A percentile compares a stretch with the other conserved stretches of the same genome.
Conservation (phyloP, 305 asterid species). For the Fraxinus velutina region DNA sequence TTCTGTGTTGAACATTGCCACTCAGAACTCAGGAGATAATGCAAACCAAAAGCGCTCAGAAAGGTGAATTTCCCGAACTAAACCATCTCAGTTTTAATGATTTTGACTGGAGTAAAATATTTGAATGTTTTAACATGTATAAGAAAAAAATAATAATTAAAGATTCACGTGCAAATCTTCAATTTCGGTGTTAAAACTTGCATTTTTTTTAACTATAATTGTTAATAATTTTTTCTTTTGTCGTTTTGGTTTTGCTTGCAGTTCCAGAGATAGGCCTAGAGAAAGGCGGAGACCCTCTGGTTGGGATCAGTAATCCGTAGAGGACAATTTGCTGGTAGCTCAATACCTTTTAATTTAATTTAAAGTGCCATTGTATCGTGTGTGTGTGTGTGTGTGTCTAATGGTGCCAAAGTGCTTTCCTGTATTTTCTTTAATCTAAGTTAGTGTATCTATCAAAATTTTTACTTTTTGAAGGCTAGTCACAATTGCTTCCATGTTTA, state of each 20-base stretch:
- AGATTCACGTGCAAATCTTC: background rate
- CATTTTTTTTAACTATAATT: background rate
- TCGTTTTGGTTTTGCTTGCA: conserved; percentile 19
- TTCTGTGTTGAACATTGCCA: conserved; percentile 32
- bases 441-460: conserved; percentile 5
- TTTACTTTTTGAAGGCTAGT: background rate
- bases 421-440: conserved; percentile 6
- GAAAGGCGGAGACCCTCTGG: conserved; percentile 92
- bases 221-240: background rate
- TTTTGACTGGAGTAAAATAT: background rate
- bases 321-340: conserved; percentile 10
- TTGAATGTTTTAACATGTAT: background rate
- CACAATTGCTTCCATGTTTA: background rate
- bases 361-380: background rate
- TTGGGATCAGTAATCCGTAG: conserved; percentile 64
- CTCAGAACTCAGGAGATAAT: conserved; percentile 36
- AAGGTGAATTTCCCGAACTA: conserved; percentile 38
- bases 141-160: background rate
- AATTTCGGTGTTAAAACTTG: background rate
- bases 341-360: background rate
- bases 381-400: conserved; percentile 13
- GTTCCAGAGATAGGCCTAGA: conserved; percentile 63
- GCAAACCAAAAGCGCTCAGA: conserved; percentile 41
- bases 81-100: background rate
- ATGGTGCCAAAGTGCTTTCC: conserved; percentile 22